Percentiles rank a stretch among this genome's conserved stretches.
Conservation (phyloP, 2,329 filamentous ascomycete species). For the Curvularia sp. region DNA sequence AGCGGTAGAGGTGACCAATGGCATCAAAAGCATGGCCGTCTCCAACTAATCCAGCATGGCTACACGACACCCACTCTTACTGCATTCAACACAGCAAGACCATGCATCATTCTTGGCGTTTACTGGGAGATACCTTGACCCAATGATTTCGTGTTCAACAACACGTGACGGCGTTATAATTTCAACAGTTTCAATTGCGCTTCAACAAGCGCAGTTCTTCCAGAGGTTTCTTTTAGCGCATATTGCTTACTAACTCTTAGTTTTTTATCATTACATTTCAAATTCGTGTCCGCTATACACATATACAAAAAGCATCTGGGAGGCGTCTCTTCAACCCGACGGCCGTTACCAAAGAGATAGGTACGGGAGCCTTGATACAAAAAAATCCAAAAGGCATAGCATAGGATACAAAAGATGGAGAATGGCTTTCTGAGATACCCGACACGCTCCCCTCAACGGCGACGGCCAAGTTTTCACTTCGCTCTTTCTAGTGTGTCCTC, state of each 20-base stretch:
- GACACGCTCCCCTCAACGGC: slow-evolving; percentile 39
- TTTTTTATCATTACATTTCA: neutral
- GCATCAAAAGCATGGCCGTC: slow-evolving; percentile 36
- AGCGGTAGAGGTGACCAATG: slow-evolving; percentile 39
- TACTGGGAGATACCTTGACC: slow-evolving; percentile 4
- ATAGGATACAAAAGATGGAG: slow-evolving; percentile 1
- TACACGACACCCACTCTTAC: slow-evolving; percentile 29
- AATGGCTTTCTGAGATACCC: slow-evolving; percentile 36
- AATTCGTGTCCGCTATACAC: neutral
- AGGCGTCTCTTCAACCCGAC: slow-evolving; percentile 53
- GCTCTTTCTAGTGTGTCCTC: neutral
- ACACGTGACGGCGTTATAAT: slow-evolving; percentile 17
- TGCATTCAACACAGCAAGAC: slow-evolving; percentile 47
- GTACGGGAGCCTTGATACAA: slow-evolving; percentile 9
- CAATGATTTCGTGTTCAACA: slow-evolving; percentile 12
- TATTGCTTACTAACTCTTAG: neutral
- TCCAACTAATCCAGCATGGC: slow-evolving; percentile 33
- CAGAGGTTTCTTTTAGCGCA: neutral
- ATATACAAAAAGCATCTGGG: slow-evolving; percentile 35
- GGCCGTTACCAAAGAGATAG: slow-evolving; percentile 40
- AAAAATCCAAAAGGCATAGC: slow-evolving; percentile 13
- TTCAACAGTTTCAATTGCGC: slow-evolving; percentile 33
- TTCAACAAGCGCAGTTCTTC: slow-evolving; percentile 29
- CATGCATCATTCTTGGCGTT: slow-evolving; percentile 18
- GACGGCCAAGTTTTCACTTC: slow-evolving; percentile 25